Evolutionary conservation across 139 green algal species (phyloP).

Genomic region (Protoeuglena noctilucae): DNA sequence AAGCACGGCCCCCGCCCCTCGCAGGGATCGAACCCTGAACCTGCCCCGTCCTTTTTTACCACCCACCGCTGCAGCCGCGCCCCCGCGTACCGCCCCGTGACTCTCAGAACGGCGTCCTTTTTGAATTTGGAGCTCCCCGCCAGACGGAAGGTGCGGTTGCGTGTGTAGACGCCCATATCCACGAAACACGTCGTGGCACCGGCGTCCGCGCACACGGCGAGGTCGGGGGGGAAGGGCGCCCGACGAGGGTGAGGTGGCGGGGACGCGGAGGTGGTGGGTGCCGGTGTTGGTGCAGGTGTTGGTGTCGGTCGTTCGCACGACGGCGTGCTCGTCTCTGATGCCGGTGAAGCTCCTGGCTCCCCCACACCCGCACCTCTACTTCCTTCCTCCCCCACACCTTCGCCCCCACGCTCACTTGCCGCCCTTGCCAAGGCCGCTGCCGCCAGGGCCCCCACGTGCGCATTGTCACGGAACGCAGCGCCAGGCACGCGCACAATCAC

Average conservation of each 20-base stretch:
- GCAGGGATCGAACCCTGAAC: conserved; percentile 12
- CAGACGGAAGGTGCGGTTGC: conserved; percentile 28
- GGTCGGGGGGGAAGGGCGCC: too few relatives aligned
- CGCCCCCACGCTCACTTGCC: too few relatives aligned
- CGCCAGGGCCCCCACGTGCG: conserved; percentile 26
- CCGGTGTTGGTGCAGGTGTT: too few relatives aligned
- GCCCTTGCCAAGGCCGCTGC: too few relatives aligned
- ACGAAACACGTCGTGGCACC: conserved; percentile 16
- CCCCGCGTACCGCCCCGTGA: conserved; percentile 18
- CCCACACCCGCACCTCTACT: too few relatives aligned
- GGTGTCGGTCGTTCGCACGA: too few relatives aligned
- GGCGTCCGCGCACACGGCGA: too few relatives aligned
- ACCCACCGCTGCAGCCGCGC: not conserved
- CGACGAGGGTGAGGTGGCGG: too few relatives aligned
- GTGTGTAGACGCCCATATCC: conserved; percentile 52
- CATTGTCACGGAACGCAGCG: conserved; percentile 37
- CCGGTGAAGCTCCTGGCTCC: too few relatives aligned
- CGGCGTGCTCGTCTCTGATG: too few relatives aligned
- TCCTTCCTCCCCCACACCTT: too few relatives aligned
- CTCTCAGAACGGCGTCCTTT: conserved; percentile 24
- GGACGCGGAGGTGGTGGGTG: too few relatives aligned
- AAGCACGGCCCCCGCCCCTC: conserved; percentile 16
- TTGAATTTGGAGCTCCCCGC: conserved; percentile 8
- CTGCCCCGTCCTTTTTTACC: not conserved
- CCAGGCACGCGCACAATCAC: conserved; percentile 47